Evolutionary conservation across 2,329 filamentous ascomycete genomes (phyloP).

Genomic region (Trichoderma koningii): DNA sequence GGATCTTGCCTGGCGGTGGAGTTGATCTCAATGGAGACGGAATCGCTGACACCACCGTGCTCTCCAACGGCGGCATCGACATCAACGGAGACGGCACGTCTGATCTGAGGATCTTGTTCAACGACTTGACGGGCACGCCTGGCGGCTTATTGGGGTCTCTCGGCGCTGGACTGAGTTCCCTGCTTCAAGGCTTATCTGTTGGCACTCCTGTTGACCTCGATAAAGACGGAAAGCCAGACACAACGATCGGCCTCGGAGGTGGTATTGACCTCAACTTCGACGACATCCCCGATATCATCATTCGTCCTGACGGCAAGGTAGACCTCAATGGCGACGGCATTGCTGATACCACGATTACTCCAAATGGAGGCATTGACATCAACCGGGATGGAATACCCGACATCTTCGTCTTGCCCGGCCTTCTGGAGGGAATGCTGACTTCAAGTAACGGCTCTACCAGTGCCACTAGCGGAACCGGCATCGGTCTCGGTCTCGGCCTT

Average conservation of each 20-base stretch:
- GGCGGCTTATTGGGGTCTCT: background rate
- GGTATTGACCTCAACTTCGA: conserved; percentile 1
- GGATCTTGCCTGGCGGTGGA: conserved; percentile 4
- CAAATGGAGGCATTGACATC: background rate
- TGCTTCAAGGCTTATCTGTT: background rate
- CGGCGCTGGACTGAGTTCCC: background rate
- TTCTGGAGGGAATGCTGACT: background rate
- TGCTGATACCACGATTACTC: background rate
- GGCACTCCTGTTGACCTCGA: conserved; percentile 8
- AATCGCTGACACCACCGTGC: background rate
- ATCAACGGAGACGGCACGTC: conserved; percentile 5
- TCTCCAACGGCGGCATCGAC: conserved; percentile 7
- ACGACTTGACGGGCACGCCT: background rate
- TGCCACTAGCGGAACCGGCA: too few relatives aligned
- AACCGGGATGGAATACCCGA: background rate
- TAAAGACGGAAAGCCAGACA: conserved; percentile 13
- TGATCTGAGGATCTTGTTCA: background rate
- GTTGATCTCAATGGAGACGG: background rate
- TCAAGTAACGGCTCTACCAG: background rate
- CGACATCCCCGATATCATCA: conserved; percentile 1
- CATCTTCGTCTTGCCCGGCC: background rate
- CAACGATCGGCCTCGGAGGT: background rate
- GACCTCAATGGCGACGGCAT: background rate
- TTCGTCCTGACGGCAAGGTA: background rate
- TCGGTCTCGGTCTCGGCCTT: background rate